Evolutionary conservation across 2,329 filamentous ascomycete species (phyloP).

Genomic region (Nemania sp.): DNA sequence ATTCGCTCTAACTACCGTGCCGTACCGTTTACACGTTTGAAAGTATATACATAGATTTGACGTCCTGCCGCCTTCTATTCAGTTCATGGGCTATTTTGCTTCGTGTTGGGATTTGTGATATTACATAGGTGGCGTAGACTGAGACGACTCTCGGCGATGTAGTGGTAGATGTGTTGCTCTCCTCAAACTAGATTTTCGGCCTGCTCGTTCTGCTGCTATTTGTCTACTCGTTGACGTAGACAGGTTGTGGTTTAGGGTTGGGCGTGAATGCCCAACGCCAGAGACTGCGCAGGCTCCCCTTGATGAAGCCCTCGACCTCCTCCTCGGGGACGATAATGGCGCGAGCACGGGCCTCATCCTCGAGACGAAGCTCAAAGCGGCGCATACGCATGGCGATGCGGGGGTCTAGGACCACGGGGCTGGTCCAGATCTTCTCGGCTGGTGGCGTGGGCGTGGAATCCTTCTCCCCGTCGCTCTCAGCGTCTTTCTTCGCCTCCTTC

Average conservation of each 20-base stretch:
- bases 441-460: conserved; percentile 29
- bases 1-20: neutral
- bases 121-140: conserved; percentile 18
- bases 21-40: neutral
- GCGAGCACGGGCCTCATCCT: conserved; percentile 76
- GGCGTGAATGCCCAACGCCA: conserved; percentile 63
- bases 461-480: conserved; percentile 49
- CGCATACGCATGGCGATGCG: conserved; percentile 84
- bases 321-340: conserved; percentile 73
- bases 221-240: conserved; percentile 23
- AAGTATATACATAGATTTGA: conserved; percentile 1
- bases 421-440: conserved; percentile 78
- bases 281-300: conserved; percentile 66
- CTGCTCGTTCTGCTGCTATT: neutral
- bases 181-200: neutral
- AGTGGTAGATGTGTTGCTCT: neutral
- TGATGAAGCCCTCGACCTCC: conserved; percentile 77
- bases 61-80: conserved; percentile 13
- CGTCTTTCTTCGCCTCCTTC: conserved; percentile 61
- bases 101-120: conserved; percentile 14
- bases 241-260: conserved; percentile 44
- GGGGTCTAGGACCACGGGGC: conserved; percentile 79
- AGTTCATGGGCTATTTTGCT: neutral
- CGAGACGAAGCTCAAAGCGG: conserved; percentile 75
- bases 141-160: neutral